A percentile compares a stretch with the other conserved stretches of the same genome.
phyloP scores from a whole-genome alignment of 495 filamentous ascomycete genomes.

The Penicillium canariense region DNA sequence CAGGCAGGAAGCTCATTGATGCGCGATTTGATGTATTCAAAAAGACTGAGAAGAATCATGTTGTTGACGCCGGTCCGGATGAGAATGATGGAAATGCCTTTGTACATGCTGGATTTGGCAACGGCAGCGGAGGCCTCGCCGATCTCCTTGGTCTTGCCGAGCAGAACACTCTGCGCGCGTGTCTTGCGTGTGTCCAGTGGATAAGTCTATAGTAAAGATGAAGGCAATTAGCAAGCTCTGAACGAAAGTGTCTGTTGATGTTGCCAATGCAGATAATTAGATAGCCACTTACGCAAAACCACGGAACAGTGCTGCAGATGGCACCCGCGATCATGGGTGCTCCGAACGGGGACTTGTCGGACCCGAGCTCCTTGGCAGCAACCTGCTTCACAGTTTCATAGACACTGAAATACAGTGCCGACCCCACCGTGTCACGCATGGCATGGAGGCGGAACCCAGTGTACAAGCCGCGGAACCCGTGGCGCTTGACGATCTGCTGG shows the following conservation, averaged over 20 bases:
- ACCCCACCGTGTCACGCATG: conserved; percentile 86
- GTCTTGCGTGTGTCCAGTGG: conserved; percentile 51
- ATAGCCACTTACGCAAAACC: conserved; percentile 47
- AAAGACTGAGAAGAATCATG: conserved; percentile 48
- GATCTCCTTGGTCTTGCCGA: conserved; percentile 45
- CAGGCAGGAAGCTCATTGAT: conserved; percentile 38
- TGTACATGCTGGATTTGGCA: conserved; percentile 50
- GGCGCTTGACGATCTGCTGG: conserved; percentile 71
- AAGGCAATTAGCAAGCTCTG: background rate
- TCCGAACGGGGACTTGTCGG: conserved; percentile 39
- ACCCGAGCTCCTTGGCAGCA: conserved; percentile 56
- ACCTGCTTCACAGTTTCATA: conserved; percentile 90
- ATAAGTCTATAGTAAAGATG: conserved; percentile 34
- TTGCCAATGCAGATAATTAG: background rate
- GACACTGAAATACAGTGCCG: conserved; percentile 85
- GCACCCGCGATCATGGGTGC: conserved; percentile 45
- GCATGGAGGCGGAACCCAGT: conserved; percentile 79
- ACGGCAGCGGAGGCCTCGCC: conserved; percentile 44
- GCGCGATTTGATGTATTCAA: conserved; percentile 44
- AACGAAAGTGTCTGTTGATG: background rate
- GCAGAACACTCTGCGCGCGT: conserved; percentile 46
- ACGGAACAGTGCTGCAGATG: conserved; percentile 48
- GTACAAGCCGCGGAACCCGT: conserved; percentile 78
- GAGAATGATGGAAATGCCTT: conserved; percentile 47
- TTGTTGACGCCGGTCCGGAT: conserved; percentile 49